Base-by-base conservation (phyloP, 2,329 filamentous ascomycete species). In the Sporothrix luriei region DNA sequence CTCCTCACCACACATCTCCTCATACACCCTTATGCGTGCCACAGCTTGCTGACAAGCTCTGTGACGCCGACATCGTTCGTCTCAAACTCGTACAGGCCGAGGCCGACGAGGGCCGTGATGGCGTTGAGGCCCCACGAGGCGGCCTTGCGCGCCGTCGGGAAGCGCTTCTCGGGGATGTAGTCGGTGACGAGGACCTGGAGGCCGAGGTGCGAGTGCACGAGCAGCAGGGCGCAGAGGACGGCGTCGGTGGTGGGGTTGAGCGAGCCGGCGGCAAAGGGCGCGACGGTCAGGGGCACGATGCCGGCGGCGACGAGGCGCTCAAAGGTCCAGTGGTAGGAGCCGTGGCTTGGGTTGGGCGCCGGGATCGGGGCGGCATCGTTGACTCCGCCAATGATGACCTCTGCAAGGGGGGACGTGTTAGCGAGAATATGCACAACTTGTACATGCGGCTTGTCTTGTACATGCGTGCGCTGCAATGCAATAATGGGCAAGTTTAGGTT, bases 291-390 rank as follows among this genome's bases (percentile, higher is more conserved):
- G 66, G 95, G 96, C 72, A 99, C 84, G 72, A 99, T 88, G 69
- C 88, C 91, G 70, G 88, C 90, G 70, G 93, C 90, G 75, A 98
- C 83, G 69, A 93, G 79, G 78, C 92, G 93, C 85, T 99, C 95
- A 77, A 97, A 97, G 71, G 91, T 92, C 95, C 95, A 99, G 87
- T 99, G 95, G 85, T 98, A 99, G 81, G 91, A 96, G 76, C 95
- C 95, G 83, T 99, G 92, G 69, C 88, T 84, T 54, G 94, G 89
- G 75, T 86, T 88, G 68, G 92, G 82, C 26, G 87, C 78, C 59
- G 93, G 94, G 29, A 97, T 81, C 51, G 87, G 88, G 43, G 87
- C 91, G 69, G 95, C 88, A 77, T 98, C 94, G 82, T 99, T 99
- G 78, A 94, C 93, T 91, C 43, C 33, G 19, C 57, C 57, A 21